Evolutionary conservation across 108 stramenopile species (phyloP).

Genomic region (Cyclotella cryptica): DNA sequence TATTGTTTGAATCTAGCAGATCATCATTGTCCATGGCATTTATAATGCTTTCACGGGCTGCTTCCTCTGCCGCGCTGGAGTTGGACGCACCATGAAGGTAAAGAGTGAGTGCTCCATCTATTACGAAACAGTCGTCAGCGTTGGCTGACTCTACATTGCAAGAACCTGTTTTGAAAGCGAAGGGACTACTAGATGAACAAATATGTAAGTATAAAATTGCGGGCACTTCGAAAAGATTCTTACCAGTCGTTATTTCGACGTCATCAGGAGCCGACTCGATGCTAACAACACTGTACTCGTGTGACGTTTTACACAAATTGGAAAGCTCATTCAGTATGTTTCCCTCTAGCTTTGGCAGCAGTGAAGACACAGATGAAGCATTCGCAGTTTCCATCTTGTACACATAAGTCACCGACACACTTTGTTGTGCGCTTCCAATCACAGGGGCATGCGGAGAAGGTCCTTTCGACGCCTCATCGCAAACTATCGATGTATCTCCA

Average conservation of each 20-base stretch:
- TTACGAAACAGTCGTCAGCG: conserved; percentile 39
- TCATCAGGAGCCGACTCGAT: conserved; percentile 12
- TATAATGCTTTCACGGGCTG: conserved; percentile 17
- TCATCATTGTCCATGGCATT: conserved; percentile 32
- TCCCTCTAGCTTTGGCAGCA: conserved; percentile 33
- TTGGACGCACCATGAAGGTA: neutral
- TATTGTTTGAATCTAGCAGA: conserved; percentile 15
- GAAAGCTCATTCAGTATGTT: conserved; percentile 14
- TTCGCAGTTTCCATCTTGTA: conserved; percentile 44
- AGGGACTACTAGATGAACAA: too few species aligned
- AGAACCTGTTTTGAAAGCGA: neutral
- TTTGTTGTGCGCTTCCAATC: neutral
- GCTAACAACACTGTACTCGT: neutral
- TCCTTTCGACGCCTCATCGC: too few species aligned
- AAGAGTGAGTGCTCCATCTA: conserved; percentile 41
- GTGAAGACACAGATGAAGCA: conserved; percentile 15
- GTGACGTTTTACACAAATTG: neutral
- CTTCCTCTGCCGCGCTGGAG: conserved; percentile 25
- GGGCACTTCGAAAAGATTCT: neutral
- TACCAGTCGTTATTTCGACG: neutral
- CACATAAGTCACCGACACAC: conserved; percentile 25
- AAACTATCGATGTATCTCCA: too few species aligned
- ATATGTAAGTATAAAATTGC: neutral
- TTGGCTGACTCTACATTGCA: conserved; percentile 18
- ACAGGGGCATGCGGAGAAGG: neutral